Percentiles rank a stretch among this genome's conserved stretches.
These are phyloP conservation scores for Globisporangium paddicum DNA, from an alignment of 352 stramenopile species.

Conservation along the genomic window DNA sequence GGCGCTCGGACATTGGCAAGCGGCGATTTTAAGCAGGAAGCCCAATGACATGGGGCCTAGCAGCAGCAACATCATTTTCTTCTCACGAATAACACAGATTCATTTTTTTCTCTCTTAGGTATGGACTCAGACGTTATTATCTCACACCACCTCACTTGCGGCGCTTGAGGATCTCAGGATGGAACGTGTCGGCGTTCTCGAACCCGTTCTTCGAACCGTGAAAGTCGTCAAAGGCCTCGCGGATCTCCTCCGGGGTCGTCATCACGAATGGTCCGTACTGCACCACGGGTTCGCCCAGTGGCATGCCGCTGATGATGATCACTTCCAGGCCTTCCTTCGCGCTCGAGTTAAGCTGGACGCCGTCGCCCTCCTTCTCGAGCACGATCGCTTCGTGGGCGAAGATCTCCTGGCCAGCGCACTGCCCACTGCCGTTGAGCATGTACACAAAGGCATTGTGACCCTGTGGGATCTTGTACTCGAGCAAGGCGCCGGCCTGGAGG, in stretches of 20 bases:
- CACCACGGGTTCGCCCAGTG: conserved; percentile 52
- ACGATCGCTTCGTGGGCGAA: conserved; percentile 17
- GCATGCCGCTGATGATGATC: conserved; percentile 48
- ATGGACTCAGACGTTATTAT: too few relatives aligned
- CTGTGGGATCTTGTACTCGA: conserved; percentile 14
- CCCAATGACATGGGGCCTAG: too few relatives aligned
- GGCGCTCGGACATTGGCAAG: too few relatives aligned
- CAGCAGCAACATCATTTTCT: too few relatives aligned
- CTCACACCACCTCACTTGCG: too few relatives aligned
- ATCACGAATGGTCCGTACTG: conserved; percentile 80
- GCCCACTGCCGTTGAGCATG: conserved; percentile 4
- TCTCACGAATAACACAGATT: too few relatives aligned
- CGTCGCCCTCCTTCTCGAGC: conserved; percentile 19
- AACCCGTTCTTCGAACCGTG: conserved; percentile 57
- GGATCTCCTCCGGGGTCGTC: conserved; percentile 49
- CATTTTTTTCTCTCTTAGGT: too few relatives aligned
- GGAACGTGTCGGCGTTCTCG: conserved; percentile 48
- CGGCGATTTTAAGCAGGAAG: too few relatives aligned
- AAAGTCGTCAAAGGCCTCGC: conserved; percentile 42
- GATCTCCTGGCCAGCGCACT: conserved; percentile 12
- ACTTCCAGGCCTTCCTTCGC: conserved; percentile 35
- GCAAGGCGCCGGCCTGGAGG: conserved; percentile 5
- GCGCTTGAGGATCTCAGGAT: too few relatives aligned
- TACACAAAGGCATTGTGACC: conserved; percentile 23
- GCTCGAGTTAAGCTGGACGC: conserved; percentile 9